Evolutionary conservation across 2,329 filamentous ascomycete species (phyloP).

Genomic region (Aspergillus hiratsukae): DNA sequence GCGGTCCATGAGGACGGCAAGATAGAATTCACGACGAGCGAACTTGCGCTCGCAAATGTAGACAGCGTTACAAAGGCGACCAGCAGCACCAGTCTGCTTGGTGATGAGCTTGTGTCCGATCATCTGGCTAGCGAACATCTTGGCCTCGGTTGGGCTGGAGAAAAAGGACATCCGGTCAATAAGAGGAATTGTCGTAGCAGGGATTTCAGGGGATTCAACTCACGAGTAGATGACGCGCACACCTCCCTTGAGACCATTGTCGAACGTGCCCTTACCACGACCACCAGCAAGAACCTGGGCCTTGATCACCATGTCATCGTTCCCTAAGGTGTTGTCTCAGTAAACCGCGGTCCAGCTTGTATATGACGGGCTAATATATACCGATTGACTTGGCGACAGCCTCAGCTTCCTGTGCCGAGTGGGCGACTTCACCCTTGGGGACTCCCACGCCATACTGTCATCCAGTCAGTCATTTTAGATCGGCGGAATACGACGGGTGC

Average conservation of each 20-base stretch:
- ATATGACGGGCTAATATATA: conserved; percentile 33
- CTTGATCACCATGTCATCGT: conserved; percentile 99
- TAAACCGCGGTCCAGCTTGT: conserved; percentile 7
- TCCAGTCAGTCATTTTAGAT: conserved; percentile 19
- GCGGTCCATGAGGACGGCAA: conserved; percentile 97
- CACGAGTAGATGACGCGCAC: conserved; percentile 97
- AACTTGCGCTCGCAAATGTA: conserved; percentile 99
- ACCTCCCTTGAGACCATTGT: conserved; percentile 98
- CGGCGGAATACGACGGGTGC: neutral
- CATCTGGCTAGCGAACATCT: conserved; percentile 99
- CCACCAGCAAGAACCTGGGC: conserved; percentile 97
- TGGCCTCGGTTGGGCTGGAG: conserved; percentile 72
- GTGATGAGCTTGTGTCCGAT: conserved; percentile 99
- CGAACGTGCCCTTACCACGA: conserved; percentile 94
- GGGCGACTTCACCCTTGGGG: conserved; percentile 83
- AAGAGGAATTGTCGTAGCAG: neutral
- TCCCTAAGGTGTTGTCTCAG: conserved; percentile 43
- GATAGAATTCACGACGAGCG: conserved; percentile 96
- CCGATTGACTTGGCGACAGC: conserved; percentile 84
- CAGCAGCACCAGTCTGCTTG: conserved; percentile 94
- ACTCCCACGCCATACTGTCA: conserved; percentile 87
- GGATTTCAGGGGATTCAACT: conserved; percentile 23
- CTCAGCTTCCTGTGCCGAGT: conserved; percentile 81
- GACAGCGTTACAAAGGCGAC: conserved; percentile 92
- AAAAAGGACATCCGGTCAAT: conserved; percentile 6